Base-by-base conservation (phyloP, 1,284 basidiomycete species). In the Grifola frondosa region DNA sequence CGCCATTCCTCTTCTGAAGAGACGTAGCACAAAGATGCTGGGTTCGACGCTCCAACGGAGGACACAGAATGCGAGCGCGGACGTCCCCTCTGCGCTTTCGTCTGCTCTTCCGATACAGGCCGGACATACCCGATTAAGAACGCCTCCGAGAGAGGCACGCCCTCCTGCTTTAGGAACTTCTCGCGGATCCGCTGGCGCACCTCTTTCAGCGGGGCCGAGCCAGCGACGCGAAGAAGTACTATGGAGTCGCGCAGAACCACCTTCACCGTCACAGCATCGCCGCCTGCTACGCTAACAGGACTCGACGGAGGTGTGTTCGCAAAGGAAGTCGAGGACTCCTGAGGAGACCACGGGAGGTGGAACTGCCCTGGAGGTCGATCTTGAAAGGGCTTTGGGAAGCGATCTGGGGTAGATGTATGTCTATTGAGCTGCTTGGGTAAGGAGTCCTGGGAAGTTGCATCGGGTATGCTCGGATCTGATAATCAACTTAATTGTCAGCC, bases 91-190 rank as follows among this genome's bases (percentile, higher is more conserved):
- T 41, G 39, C 24, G 38, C 30, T 49, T 50, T 23, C 24, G 61
- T 30, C 21, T 55, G 49, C 31, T 31, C 25, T 13, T 31, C 32
- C 38, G 40, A 37, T 26, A 10, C 32, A 1, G 41, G 46, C 22
- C 48, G 60, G 16, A 70, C 60, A 43, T 77, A 68, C 37, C 75
- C 78, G 17, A 88, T 62, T 8, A 68, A 67, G 58, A 88, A 87
- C 8, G 67, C 59, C 6, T 70, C 63, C 2, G 71, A 69, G 17
- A 86, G 72, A 6, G 69, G 65, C 33, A 80, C 52, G 40, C 71
- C 74, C 56, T 81, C 82, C 52, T 81, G 75, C 13, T 69, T 67
- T 15, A 73, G 68, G 54, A 88, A 81, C 57, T 85, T 87, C 40
- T 80, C 76, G 49, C 75, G 72, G 19, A 88, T 63, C 38, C 73